phyloP scores from a whole-genome alignment of 116 monocot genomes.

The Phalaenopsis hybrid region DNA sequence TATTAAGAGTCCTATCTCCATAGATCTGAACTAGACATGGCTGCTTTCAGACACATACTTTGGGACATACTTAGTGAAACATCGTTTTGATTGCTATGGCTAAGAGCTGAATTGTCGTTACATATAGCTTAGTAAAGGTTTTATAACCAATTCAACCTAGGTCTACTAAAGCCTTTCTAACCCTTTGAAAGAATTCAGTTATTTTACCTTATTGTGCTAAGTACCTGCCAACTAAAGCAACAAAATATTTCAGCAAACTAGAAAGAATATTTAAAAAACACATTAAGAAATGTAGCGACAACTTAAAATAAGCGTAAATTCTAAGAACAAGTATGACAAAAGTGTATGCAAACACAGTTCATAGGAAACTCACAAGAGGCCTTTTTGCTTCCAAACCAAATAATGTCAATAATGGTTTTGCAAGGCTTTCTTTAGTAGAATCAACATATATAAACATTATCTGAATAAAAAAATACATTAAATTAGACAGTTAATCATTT shows the following conservation, averaged over 20 bases:
- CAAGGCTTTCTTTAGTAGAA: conserved; percentile 75
- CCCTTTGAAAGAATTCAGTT: not conserved
- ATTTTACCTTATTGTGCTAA: not conserved
- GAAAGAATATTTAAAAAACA: not conserved
- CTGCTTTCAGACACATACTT: too few species aligned
- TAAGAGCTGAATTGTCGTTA: too few species aligned
- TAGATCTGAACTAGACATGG: too few species aligned
- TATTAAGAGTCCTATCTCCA: too few species aligned
- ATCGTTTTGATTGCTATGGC: too few species aligned
- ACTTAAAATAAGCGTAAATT: not conserved
- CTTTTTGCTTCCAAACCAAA: conserved; percentile 72
- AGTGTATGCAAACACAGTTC: not conserved
- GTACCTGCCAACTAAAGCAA: not conserved
- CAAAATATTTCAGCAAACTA: not conserved
- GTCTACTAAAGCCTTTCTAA: not conserved
- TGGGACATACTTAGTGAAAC: too few species aligned
- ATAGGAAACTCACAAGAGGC: conserved; percentile 52
- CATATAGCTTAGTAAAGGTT: too few species aligned
- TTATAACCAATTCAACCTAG: too few species aligned
- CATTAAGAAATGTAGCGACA: not conserved
- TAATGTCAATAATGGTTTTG: conserved; percentile 87
- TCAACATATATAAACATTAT: conserved; percentile 86
- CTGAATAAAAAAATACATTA: conserved; percentile 30
- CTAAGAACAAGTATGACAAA: not conserved
- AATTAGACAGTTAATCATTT: not conserved